Conservation (phyloP, 2,329 filamentous ascomycete genomes). For the Pestalotiopsis sp. region DNA sequence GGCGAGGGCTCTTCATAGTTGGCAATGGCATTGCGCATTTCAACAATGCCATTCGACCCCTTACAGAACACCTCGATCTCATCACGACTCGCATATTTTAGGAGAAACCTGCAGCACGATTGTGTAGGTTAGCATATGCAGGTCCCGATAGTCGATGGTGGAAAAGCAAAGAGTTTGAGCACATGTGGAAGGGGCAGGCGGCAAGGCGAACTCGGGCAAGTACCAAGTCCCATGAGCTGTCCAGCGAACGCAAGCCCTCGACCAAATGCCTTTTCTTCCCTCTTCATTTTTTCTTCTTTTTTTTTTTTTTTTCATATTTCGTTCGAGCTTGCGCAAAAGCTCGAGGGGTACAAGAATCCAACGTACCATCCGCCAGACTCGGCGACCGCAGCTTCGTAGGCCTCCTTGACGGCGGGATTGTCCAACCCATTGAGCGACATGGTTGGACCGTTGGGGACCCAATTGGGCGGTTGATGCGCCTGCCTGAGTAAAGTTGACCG, state of each 20-base stretch:
- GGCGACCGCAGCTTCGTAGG: slow-evolving; percentile 75
- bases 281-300: background rate
- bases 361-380: slow-evolving; percentile 95
- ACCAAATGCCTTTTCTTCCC: background rate
- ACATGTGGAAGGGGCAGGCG: slow-evolving; percentile 2
- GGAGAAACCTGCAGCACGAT: slow-evolving; percentile 72
- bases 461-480: background rate
- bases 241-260: background rate
- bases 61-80: slow-evolving; percentile 77
- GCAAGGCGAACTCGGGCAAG: background rate
- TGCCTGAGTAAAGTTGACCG: background rate
- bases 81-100: slow-evolving; percentile 89
- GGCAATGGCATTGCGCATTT: slow-evolving; percentile 77
- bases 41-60: slow-evolving; percentile 80
- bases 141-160: background rate
- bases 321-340: background rate
- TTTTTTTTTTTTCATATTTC: background rate
- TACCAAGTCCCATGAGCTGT: background rate
- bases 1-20: slow-evolving; percentile 83
- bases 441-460: slow-evolving; percentile 14
- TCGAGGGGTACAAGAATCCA: slow-evolving; percentile 13
- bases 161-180: slow-evolving; percentile 4
- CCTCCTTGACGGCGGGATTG: slow-evolving; percentile 76
- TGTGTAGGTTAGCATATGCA: background rate
- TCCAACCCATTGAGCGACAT: slow-evolving; percentile 99